Conservation (phyloP, 2,329 filamentous ascomycete genomes). For the Geosmithia morbida region DNA sequence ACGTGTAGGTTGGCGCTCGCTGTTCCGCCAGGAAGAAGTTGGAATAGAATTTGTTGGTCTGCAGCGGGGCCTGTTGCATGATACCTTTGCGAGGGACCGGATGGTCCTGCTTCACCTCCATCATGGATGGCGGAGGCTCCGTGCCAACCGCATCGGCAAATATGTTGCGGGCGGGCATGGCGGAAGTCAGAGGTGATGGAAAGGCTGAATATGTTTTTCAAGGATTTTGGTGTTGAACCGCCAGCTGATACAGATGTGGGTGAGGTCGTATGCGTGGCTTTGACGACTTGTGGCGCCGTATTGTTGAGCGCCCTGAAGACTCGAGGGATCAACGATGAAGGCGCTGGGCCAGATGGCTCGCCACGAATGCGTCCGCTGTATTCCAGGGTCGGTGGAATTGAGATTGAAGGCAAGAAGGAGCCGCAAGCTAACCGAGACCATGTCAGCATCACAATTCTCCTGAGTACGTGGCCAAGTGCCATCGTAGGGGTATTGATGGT, state of each 20-base stretch:
- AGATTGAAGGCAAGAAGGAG: background rate
- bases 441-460: background rate
- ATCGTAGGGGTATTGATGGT: background rate
- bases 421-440: background rate
- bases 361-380: background rate
- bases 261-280: background rate
- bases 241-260: background rate
- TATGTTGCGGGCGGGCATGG: slow-evolving; percentile 27
- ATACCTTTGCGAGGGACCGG: slow-evolving; percentile 42
- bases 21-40: slow-evolving; percentile 71
- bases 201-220: background rate
- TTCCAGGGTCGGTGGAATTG: background rate
- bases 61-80: slow-evolving; percentile 31
- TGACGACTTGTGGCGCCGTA: background rate
- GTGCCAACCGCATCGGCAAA: slow-evolving; percentile 41
- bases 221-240: background rate
- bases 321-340: background rate
- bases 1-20: slow-evolving; percentile 53
- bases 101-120: slow-evolving; percentile 36
- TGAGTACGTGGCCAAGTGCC: background rate
- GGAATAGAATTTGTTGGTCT: slow-evolving; percentile 71
- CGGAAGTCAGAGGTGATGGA: slow-evolving; percentile 1
- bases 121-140: slow-evolving; percentile 30
- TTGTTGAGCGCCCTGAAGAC: background rate
- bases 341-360: background rate